Percentiles rank a stretch among this genome's conserved stretches.
Evolutionary conservation across 495 filamentous ascomycete species (phyloP).

Genomic region (Xylaria nigripes): DNA sequence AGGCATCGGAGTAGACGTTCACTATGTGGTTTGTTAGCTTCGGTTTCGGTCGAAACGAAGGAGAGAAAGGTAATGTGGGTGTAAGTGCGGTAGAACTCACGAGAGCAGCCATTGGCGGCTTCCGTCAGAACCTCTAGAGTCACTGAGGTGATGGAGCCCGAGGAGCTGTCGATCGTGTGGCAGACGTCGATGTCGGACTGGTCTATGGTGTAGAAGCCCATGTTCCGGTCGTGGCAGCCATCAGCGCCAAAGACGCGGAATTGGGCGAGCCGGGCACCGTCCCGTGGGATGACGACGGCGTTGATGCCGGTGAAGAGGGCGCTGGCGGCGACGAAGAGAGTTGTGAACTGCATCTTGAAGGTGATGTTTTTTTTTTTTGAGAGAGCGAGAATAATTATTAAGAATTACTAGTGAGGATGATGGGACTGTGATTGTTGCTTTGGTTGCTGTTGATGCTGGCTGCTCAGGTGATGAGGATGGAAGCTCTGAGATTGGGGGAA

Average conservation of each 20-base stretch:
- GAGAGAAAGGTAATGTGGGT: not conserved
- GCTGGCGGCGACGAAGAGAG: slow-evolving; percentile 14
- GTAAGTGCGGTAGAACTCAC: slow-evolving; percentile 16
- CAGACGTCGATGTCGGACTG: slow-evolving; percentile 15
- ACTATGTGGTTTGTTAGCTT: not conserved
- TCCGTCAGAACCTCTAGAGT: slow-evolving; percentile 9
- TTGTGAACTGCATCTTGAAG: slow-evolving; percentile 24
- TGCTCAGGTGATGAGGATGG: not conserved
- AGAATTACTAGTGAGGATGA: not conserved
- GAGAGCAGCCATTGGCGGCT: slow-evolving; percentile 15
- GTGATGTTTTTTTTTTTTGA: not conserved
- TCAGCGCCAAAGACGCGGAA: slow-evolving; percentile 22
- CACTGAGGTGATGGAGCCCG: slow-evolving; percentile 10
- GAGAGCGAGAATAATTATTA: not conserved
- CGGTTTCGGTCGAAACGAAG: not conserved
- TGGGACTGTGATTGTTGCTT: not conserved
- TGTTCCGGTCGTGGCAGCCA: slow-evolving; percentile 18
- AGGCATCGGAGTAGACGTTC: no score
- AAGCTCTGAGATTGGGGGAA: not conserved
- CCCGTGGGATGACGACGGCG: slow-evolving; percentile 13
- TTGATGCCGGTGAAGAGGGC: slow-evolving; percentile 16
- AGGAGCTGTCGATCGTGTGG: slow-evolving; percentile 6
- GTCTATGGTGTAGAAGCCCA: slow-evolving; percentile 25
- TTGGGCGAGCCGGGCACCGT: slow-evolving; percentile 21
- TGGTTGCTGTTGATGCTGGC: not conserved